Evolutionary conservation across 768 basidiomycete species (phyloP).

Genomic region (Melanogaster broomeanus): DNA sequence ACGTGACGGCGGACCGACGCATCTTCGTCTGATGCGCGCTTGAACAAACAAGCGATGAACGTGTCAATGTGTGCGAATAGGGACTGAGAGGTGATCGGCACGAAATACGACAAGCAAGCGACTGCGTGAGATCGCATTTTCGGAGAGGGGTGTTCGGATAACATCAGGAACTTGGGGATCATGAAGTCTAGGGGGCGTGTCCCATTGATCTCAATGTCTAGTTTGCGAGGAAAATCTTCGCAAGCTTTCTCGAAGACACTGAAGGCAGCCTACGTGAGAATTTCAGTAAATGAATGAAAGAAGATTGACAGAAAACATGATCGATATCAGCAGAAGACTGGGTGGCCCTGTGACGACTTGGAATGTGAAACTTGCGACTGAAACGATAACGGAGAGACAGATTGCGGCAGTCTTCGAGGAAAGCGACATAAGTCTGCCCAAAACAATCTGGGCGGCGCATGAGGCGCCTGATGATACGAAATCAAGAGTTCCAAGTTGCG

Average conservation of each 20-base stretch:
- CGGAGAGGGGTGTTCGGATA: conserved; percentile 80
- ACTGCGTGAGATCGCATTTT: conserved; percentile 95
- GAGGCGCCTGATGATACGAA: not conserved
- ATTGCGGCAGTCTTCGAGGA: conserved; percentile 9
- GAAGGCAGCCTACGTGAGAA: conserved; percentile 72
- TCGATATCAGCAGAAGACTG: not conserved
- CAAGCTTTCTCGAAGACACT: conserved; percentile 93
- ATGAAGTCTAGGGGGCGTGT: conserved; percentile 93
- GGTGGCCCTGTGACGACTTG: conserved; percentile 2
- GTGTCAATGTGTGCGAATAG: conserved; percentile 89
- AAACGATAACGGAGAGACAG: conserved; percentile 1
- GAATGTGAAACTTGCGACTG: not conserved
- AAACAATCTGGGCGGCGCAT: conserved; percentile 6
- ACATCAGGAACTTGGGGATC: conserved; percentile 91
- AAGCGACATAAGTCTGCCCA: not conserved
- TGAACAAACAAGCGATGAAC: conserved; percentile 93
- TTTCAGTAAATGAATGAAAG: conserved; percentile 14
- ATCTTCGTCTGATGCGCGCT: conserved; percentile 92
- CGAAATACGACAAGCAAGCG: conserved; percentile 92
- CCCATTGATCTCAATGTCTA: conserved; percentile 92
- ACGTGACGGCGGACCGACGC: conserved; percentile 93
- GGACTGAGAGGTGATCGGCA: conserved; percentile 83
- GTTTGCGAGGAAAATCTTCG: conserved; percentile 94
- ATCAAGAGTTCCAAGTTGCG: conserved; percentile 1
- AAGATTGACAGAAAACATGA: not conserved